Conservation (phyloP, 306 rosid species). For the Begonia masoniana region DNA sequence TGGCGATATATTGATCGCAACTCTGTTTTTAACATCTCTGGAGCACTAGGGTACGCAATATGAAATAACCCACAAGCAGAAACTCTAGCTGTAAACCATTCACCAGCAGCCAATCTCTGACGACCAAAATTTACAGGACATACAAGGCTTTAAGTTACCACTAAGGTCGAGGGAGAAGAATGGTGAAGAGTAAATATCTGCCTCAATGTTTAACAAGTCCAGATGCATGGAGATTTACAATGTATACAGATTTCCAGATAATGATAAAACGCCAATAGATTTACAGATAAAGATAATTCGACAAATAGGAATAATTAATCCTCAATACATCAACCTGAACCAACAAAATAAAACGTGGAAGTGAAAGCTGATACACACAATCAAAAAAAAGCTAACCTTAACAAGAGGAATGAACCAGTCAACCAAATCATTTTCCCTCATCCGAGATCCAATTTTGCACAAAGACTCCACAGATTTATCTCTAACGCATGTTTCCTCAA, state of each 20-base stretch:
- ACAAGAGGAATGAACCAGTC: constrained; percentile 78
- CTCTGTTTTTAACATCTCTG: constrained; percentile 61
- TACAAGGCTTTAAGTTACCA: too few relatives aligned
- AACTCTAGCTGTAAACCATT: constrained; percentile 97
- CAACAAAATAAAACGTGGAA: background rate
- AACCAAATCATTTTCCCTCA: constrained; percentile 85
- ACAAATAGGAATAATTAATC: too few relatives aligned
- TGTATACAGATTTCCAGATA: too few relatives aligned
- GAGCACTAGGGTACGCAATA: constrained; percentile 87
- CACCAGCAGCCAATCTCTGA: constrained; percentile 96
- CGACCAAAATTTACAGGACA: constrained; percentile 4
- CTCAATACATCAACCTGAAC: too few relatives aligned
- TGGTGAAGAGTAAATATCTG: too few relatives aligned
- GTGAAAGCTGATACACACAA: background rate
- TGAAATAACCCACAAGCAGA: constrained; percentile 94
- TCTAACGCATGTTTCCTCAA: constrained; percentile 92
- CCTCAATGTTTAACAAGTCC: too few relatives aligned
- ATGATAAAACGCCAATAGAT: too few relatives aligned
- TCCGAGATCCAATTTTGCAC: constrained; percentile 87
- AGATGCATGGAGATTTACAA: too few relatives aligned
- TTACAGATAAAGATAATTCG: too few relatives aligned
- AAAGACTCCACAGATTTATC: constrained; percentile 88
- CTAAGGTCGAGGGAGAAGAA: too few relatives aligned
- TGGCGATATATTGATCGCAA: constrained; percentile 76
- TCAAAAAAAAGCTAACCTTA: constrained; percentile 43